These are phyloP conservation scores for Fraxinus angustifolia DNA, from an alignment of 305 asterid species.

Conservation along the genomic window DNA sequence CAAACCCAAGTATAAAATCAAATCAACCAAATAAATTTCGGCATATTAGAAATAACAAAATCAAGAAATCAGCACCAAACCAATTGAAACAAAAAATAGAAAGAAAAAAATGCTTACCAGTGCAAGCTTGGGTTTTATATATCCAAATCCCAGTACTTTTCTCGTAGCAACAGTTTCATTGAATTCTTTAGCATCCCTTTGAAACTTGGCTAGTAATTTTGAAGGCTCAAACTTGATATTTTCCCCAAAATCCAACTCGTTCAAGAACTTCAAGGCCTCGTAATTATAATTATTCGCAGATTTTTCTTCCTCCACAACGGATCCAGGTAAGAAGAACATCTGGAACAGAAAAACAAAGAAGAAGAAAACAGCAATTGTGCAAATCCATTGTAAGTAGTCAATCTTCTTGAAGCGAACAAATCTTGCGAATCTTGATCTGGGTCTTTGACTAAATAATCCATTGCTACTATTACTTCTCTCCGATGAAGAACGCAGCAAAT, in stretches of 20 bases:
- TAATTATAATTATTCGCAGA: slow-evolving; percentile 29
- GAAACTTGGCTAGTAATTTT: slow-evolving; percentile 53
- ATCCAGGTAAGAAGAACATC: slow-evolving; percentile 73
- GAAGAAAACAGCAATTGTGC: slow-evolving; percentile 67
- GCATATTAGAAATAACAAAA: neutral
- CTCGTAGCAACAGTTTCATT: slow-evolving; percentile 49
- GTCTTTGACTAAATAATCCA: slow-evolving; percentile 39
- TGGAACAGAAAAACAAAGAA: slow-evolving; percentile 70
- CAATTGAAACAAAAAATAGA: neutral
- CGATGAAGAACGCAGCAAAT: slow-evolving; percentile 53
- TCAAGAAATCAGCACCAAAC: slow-evolving; percentile 10
- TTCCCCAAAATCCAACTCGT: slow-evolving; percentile 78
- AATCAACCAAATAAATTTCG: slow-evolving; percentile 4
- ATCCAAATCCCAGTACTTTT: slow-evolving; percentile 58
- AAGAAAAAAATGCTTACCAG: slow-evolving; percentile 47
- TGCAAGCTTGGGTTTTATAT: slow-evolving; percentile 78
- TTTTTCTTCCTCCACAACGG: slow-evolving; percentile 44
- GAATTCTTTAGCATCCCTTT: slow-evolving; percentile 32
- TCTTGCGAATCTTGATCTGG: slow-evolving; percentile 92
- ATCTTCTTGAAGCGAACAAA: slow-evolving; percentile 56
- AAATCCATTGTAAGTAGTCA: slow-evolving; percentile 67
- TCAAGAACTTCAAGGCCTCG: slow-evolving; percentile 50
- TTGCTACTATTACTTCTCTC: slow-evolving; percentile 27
- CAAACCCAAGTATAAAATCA: slow-evolving; percentile 1
- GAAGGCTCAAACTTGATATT: slow-evolving; percentile 66